phyloP scores from a whole-genome alignment of 2,329 filamentous ascomycete genomes.

The Aspergillus novofumigatus region DNA sequence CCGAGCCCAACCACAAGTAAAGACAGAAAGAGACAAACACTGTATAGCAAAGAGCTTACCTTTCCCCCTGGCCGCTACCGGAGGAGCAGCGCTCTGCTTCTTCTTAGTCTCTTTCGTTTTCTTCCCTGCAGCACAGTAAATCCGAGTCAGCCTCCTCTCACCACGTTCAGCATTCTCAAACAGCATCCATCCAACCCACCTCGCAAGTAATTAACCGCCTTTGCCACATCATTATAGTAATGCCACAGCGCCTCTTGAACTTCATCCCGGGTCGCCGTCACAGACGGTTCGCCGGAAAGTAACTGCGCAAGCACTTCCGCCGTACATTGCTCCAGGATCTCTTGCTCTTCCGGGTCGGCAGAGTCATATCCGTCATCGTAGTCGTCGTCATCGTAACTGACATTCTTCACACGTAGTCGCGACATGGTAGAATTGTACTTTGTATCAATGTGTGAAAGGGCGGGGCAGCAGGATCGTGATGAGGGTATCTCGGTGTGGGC shows the following conservation, averaged over 20 bases:
- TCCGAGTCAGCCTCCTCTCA: constrained; percentile 4
- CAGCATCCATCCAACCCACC: constrained; percentile 45
- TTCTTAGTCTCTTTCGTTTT: constrained; percentile 36
- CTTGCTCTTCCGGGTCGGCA: constrained; percentile 43
- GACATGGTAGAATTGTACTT: constrained; percentile 33
- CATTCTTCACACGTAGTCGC: constrained; percentile 43
- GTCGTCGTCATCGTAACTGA: constrained; percentile 42
- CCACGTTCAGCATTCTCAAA: background rate
- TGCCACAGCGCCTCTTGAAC: constrained; percentile 92
- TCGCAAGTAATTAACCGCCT: constrained; percentile 74
- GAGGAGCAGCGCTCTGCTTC: constrained; percentile 20
- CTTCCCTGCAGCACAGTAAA: constrained; percentile 21
- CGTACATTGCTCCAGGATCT: constrained; percentile 62
- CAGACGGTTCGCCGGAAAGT: constrained; percentile 55
- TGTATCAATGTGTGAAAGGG: background rate
- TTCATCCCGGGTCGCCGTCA: constrained; percentile 62
- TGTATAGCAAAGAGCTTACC: constrained; percentile 20
- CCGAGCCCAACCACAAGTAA: constrained; percentile 25
- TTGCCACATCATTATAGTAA: constrained; percentile 90
- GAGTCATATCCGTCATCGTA: constrained; percentile 39
- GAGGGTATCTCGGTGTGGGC: background rate
- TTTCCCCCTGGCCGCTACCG: constrained; percentile 22
- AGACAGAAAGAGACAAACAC: constrained; percentile 1
- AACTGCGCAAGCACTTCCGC: constrained; percentile 63
- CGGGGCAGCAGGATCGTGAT: constrained; percentile 1